Evolutionary conservation across 1,284 basidiomycete species (phyloP).

Genomic region (Sanghuangporus sanghuang): DNA sequence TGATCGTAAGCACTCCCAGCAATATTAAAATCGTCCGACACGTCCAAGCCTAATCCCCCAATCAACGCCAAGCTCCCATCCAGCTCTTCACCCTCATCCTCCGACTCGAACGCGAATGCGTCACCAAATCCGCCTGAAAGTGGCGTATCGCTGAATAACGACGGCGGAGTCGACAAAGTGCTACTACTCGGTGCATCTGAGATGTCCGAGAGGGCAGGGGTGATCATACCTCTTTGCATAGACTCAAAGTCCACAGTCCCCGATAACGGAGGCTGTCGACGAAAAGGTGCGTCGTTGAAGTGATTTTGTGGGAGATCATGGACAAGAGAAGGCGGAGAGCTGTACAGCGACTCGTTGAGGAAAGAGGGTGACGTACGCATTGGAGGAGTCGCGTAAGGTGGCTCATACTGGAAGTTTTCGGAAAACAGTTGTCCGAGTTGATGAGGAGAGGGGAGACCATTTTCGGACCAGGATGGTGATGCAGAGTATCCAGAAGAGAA

Average conservation of each 20-base stretch:
- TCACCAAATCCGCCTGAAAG: background rate
- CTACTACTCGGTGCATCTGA: background rate
- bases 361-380: background rate
- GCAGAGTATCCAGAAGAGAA: slow-evolving; percentile 4
- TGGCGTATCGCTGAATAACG: slow-evolving; percentile 2
- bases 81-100: background rate
- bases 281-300: background rate
- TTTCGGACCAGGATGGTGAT: background rate
- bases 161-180: background rate
- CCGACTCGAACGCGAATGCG: background rate
- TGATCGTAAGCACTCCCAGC: background rate
- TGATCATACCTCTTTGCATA: slow-evolving; percentile 7
- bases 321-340: background rate
- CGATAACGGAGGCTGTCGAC: background rate
- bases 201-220: slow-evolving; percentile 13
- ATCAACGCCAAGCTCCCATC: slow-evolving; percentile 9
- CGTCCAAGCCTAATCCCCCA: slow-evolving; percentile 8
- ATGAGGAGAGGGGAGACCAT: slow-evolving; percentile 5
- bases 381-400: background rate
- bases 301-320: background rate
- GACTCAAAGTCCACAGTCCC: slow-evolving; percentile 9
- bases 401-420: slow-evolving; percentile 4
- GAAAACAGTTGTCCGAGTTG: slow-evolving; percentile 9
- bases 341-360: background rate
- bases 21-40: background rate